Evolutionary conservation across 331 rosid genomes (phyloP), one percentile per base, ranked within the genome.

Genomic region (Malus hybrid): DNA sequence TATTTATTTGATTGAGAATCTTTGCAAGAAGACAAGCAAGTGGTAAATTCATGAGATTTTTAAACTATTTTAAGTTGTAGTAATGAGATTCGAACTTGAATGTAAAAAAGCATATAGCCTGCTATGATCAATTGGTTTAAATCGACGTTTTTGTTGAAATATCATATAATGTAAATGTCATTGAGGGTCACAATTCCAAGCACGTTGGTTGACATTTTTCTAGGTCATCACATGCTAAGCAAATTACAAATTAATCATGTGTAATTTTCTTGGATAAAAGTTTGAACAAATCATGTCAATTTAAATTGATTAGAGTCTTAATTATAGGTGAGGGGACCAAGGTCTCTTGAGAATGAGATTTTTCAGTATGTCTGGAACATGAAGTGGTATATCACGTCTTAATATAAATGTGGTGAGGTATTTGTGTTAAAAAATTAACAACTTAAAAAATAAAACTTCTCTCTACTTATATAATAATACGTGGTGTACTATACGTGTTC

Each of bases 221-320:
- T 11, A 71, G 65, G 54, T 34, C 67, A 20, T 28, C 55, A 57
- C 76, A 57, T 72, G 68, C 28, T 59, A 36, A 42, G 57, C 18
- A 36, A 24, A 39, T 39, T 39, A 14, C 29, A 42, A 15, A 61
- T 14, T 39, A 27, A 28, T 72, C 62, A 10, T 73, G 59, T 42
- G 59, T 19, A 22, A 39, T 22, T 60, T 60, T 31, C 34, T 14
- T 14, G 67, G 67, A 42, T 10, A 42, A 42, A 42, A 28, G 48
- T 42, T 4, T 3, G 15, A 14, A 62, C 12, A 16, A 44, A 52
- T 55, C 62, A 33, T 24, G 28, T 71, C 54, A 34, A 50, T 33
- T 10, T n/a, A 29, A 59, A 22, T 57, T 57, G 52, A 66, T 10
- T 29, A 16, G 11, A 3, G 62, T 74, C 69, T 52, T 65, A 31